Percentiles rank a stretch among this genome's conserved stretches.
phyloP scores from a whole-genome alignment of 2,329 filamentous ascomycete species.

The Aureobasidium subglaciale region DNA sequence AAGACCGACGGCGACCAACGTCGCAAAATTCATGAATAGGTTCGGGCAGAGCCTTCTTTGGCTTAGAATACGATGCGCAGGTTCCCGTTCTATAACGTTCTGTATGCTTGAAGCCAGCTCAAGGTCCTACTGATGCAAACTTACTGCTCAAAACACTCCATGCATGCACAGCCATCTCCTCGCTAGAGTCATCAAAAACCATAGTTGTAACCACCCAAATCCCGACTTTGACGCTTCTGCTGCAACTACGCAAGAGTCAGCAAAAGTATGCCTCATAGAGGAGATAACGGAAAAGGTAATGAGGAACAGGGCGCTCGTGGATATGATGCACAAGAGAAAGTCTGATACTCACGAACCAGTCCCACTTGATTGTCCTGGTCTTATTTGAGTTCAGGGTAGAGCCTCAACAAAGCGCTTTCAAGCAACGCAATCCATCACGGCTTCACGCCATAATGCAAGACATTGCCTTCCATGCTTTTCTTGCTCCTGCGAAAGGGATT shows the following conservation, averaged over 20 bases:
- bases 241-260: constrained; percentile 2
- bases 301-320: neutral
- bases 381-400: neutral
- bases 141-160: too few species aligned
- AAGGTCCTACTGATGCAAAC: neutral
- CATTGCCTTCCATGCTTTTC: neutral
- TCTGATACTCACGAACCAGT: constrained; percentile 10
- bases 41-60: too few species aligned
- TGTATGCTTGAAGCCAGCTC: too few species aligned
- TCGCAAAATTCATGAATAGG: too few species aligned
- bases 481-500: neutral
- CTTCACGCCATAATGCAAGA: neutral
- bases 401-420: neutral
- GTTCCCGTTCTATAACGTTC: too few species aligned
- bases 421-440: neutral
- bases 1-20: too few species aligned
- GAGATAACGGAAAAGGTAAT: neutral
- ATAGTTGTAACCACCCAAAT: constrained; percentile 12
- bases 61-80: too few species aligned
- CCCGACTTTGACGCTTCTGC: neutral
- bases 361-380: neutral
- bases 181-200: constrained; percentile 7
- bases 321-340: constrained; percentile 1
- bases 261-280: too few species aligned
- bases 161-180: too few species aligned